These are phyloP conservation scores for Oryza longistaminata DNA, from an alignment of 176 grass and related monocot genomes.

Conservation along the genomic window DNA sequence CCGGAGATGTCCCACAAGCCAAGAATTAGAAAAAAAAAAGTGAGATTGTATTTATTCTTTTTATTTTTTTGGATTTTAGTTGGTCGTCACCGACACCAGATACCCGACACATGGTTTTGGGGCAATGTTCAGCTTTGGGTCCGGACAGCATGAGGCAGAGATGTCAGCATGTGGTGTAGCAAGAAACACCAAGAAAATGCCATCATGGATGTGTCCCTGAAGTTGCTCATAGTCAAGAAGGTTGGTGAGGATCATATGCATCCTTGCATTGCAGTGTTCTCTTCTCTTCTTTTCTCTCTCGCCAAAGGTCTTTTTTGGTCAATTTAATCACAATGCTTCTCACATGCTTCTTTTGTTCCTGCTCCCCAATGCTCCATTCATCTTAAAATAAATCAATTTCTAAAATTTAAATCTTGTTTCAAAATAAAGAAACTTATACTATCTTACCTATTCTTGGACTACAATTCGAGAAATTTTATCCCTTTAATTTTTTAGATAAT, in stretches of 20 bases:
- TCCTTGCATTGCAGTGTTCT: background rate
- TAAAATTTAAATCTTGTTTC: too few relatives aligned
- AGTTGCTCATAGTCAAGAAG: slow-evolving; percentile 38
- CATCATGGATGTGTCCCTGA: slow-evolving; percentile 27
- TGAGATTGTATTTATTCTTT: background rate
- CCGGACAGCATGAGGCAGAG: background rate
- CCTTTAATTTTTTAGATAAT: too few relatives aligned
- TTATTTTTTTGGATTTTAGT: background rate
- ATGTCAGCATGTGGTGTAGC: background rate
- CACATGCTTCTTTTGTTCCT: slow-evolving; percentile 19
- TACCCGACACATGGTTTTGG: slow-evolving; percentile 36
- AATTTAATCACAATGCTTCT: background rate
- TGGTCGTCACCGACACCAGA: slow-evolving; percentile 22
- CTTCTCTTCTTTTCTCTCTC: background rate
- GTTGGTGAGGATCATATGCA: slow-evolving; percentile 28
- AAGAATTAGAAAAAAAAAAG: background rate
- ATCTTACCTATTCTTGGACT: too few relatives aligned
- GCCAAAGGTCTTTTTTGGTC: background rate
- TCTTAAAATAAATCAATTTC: too few relatives aligned
- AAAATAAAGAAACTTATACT: too few relatives aligned
- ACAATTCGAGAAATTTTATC: too few relatives aligned
- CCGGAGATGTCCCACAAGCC: background rate
- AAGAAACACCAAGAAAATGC: background rate
- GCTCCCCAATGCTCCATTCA: background rate
- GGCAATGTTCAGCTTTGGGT: background rate